Conservation (phyloP, 2,329 filamentous ascomycete genomes). For the Aspergillus sp. region DNA sequence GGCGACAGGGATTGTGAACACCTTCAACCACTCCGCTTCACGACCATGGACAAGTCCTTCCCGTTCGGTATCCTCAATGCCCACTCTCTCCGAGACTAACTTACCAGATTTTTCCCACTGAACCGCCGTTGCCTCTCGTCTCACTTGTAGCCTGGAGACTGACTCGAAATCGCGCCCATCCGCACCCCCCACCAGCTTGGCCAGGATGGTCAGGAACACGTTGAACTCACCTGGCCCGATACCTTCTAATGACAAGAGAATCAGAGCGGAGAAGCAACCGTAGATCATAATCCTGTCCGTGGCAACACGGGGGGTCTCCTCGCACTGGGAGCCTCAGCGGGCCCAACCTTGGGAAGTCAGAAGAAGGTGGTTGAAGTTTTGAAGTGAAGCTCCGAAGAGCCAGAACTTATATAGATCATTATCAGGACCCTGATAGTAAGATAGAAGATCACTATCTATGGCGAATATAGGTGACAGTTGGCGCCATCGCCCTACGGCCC, state of each 20-base stretch:
- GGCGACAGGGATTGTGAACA: conserved; percentile 11
- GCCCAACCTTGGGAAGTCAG: not conserved
- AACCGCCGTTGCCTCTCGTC: conserved; percentile 9
- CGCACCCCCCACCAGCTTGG: not conserved
- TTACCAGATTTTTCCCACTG: conserved; percentile 2
- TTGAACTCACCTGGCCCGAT: not conserved
- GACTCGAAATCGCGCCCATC: not conserved
- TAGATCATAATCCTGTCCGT: conserved; percentile 8
- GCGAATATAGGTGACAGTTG: conserved; percentile 9
- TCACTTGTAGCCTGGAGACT: not conserved
- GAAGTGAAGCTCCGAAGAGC: not conserved
- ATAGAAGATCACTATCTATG: conserved; percentile 11
- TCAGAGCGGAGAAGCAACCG: conserved; percentile 10
- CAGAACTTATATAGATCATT: conserved; percentile 5
- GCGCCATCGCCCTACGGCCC: conserved; percentile 8
- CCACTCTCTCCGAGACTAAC: conserved; percentile 6
- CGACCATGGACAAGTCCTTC: conserved; percentile 7
- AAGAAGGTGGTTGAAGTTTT: conserved; percentile 5
- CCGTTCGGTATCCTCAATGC: conserved; percentile 9
- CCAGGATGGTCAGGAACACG: conserved; percentile 11
- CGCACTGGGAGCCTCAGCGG: not conserved
- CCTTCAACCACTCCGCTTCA: conserved; percentile 12
- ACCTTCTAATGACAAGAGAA: conserved; percentile 1
- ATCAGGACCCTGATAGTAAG: conserved; percentile 7
- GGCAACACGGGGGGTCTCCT: not conserved